These are phyloP conservation scores for Leishmania braziliensis DNA, from an alignment of 208 protist genomes.

Conservation along the genomic window DNA sequence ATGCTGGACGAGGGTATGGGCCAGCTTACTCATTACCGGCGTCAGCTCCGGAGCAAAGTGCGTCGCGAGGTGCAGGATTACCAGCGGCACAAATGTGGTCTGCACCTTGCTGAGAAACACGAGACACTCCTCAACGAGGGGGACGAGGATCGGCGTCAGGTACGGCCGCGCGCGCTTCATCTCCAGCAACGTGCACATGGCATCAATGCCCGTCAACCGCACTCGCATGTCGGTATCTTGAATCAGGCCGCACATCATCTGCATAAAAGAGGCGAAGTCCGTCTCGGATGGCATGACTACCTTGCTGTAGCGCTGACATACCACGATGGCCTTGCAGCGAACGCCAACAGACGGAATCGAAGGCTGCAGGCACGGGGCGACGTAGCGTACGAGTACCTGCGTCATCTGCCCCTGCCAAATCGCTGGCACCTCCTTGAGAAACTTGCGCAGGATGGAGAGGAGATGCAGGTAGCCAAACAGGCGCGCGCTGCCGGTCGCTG, in stretches of 20 bases:
- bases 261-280: slow-evolving; percentile 81
- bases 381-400: slow-evolving; percentile 74
- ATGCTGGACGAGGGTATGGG: slow-evolving; percentile 70
- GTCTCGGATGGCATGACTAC: slow-evolving; percentile 67
- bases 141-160: slow-evolving; percentile 65
- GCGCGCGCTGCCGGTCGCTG: slow-evolving; percentile 50
- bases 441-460: slow-evolving; percentile 78
- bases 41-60: slow-evolving; percentile 88
- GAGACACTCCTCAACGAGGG: slow-evolving; percentile 87
- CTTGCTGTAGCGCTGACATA: slow-evolving; percentile 87
- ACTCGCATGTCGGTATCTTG: slow-evolving; percentile 75
- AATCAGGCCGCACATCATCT: slow-evolving; percentile 69
- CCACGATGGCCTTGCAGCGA: slow-evolving; percentile 81
- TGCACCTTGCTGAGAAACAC: slow-evolving; percentile 80
- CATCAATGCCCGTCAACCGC: slow-evolving; percentile 79
- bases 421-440: slow-evolving; percentile 63
- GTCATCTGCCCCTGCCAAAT: slow-evolving; percentile 84
- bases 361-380: slow-evolving; percentile 71
- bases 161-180: slow-evolving; percentile 74
- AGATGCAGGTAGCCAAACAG: slow-evolving; percentile 86
- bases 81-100: slow-evolving; percentile 83
- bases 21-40: slow-evolving; percentile 72
- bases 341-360: slow-evolving; percentile 51
- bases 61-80: slow-evolving; percentile 81
- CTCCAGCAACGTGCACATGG: slow-evolving; percentile 86